phyloP scores from a whole-genome alignment of 371 early-diverging fungal species.

The Syncephalastrum contaminatum region DNA sequence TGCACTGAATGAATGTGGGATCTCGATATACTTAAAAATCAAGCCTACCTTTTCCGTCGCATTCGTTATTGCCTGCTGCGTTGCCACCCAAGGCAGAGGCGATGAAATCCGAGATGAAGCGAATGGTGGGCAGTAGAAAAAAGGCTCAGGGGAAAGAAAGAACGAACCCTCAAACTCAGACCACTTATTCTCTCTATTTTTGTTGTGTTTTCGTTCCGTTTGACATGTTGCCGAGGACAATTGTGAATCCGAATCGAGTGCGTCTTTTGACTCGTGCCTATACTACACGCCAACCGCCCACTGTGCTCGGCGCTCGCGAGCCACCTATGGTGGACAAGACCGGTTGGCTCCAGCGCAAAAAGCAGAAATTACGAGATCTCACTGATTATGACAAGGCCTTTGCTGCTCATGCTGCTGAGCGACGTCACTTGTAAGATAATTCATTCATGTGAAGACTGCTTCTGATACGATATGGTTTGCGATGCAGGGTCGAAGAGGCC shows the following conservation, averaged over 20 bases:
- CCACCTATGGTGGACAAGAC: constrained; percentile 39
- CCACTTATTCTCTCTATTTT: constrained; percentile 4
- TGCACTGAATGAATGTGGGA: constrained; percentile 5
- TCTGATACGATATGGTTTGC: not conserved
- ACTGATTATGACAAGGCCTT: constrained; percentile 52
- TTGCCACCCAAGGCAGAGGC: constrained; percentile 43
- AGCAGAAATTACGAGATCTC: constrained; percentile 42
- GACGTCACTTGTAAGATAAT: constrained; percentile 53
- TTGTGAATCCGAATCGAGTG: too few relatives aligned
- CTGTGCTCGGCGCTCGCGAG: constrained; percentile 33
- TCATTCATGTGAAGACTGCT: not conserved
- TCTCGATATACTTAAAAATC: not conserved
- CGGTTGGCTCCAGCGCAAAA: constrained; percentile 38
- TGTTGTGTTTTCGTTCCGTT: constrained; percentile 2
- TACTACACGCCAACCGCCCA: constrained; percentile 25
- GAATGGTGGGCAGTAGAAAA: constrained; percentile 29
- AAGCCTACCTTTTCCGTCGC: constrained; percentile 24
- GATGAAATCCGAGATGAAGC: constrained; percentile 48
- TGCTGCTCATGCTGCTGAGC: constrained; percentile 53
- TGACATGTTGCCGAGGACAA: too few relatives aligned
- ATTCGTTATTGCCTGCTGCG: constrained; percentile 25
- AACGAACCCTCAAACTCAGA: constrained; percentile 11
- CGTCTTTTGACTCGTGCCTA: too few relatives aligned
- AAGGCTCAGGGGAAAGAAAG: constrained; percentile 7
- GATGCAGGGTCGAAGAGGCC: constrained; percentile 52